phyloP scores from a whole-genome alignment of 805 yeast species.

The Priceomyces carsonii region DNA sequence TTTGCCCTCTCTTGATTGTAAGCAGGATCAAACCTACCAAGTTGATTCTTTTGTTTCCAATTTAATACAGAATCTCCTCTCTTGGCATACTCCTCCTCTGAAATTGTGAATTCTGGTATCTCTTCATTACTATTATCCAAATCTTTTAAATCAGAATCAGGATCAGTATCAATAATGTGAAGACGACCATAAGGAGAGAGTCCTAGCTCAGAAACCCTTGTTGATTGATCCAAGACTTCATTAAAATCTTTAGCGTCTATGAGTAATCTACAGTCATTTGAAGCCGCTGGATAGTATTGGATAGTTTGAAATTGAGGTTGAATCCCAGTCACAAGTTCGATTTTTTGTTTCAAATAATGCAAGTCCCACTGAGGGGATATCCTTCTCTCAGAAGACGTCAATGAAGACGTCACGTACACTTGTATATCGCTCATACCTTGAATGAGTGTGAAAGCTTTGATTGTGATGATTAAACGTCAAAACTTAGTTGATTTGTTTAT shows the following conservation, averaged over 20 bases:
- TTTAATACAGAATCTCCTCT: conserved; percentile 63
- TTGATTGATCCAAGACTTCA: conserved; percentile 15
- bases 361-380: conserved; percentile 64
- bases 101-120: conserved; percentile 45
- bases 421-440: conserved; percentile 43
- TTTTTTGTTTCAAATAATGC: conserved; percentile 47
- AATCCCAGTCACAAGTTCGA: conserved; percentile 77
- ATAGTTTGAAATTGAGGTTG: conserved; percentile 57
- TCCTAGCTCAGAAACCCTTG: conserved; percentile 20
- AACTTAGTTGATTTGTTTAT: neutral
- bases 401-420: conserved; percentile 60
- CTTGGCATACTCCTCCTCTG: conserved; percentile 61
- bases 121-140: conserved; percentile 27
- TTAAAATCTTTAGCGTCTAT: conserved; percentile 14
- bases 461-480: too few relatives aligned
- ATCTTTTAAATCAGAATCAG: conserved; percentile 49
- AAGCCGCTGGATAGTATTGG: conserved; percentile 42
- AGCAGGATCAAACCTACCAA: conserved; percentile 73
- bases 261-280: conserved; percentile 35
- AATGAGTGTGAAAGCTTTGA: neutral
- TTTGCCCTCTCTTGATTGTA: conserved; percentile 30
- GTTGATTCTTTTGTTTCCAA: conserved; percentile 70
- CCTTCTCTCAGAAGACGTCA: conserved; percentile 70
- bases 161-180: conserved; percentile 59
- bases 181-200: conserved; percentile 48